Percentiles rank a stretch among this genome's conserved stretches.
phyloP scores from a whole-genome alignment of 2,329 filamentous ascomycete genomes.

The Cladosporium oxysporum region DNA sequence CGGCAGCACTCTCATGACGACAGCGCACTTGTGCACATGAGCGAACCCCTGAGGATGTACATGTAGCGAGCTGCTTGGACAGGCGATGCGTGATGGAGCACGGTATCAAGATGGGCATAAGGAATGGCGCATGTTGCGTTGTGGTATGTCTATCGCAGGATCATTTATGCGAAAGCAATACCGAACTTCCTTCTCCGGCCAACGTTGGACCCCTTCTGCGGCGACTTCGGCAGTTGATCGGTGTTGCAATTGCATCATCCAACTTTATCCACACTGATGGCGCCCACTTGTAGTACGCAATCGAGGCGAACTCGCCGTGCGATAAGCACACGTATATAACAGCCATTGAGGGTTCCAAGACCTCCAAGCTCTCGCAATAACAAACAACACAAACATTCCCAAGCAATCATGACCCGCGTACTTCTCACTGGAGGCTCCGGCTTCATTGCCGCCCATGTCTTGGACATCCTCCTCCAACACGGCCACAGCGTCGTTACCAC shows the following conservation, averaged over 20 bases:
- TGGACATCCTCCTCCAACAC: conserved; percentile 57
- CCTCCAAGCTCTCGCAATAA: not conserved
- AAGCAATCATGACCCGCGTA: conserved; percentile 33
- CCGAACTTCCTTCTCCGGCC: not conserved
- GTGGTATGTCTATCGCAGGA: conserved; percentile 1
- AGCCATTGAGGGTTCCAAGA: not conserved
- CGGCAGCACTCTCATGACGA: not conserved
- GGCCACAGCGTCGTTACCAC: conserved; percentile 65
- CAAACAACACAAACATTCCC: not conserved
- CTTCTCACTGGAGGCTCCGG: conserved; percentile 56
- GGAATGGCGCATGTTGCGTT: conserved; percentile 8
- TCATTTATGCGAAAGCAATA: conserved; percentile 7
- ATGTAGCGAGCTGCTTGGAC: not conserved
- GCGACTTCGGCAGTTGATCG: conserved; percentile 4
- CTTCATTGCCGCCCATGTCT: conserved; percentile 67
- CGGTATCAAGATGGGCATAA: conserved; percentile 12
- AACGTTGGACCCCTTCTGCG: not conserved
- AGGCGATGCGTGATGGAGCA: not conserved
- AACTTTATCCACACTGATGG: conserved; percentile 12
- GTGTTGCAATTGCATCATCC: conserved; percentile 10
- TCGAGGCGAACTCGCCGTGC: not conserved
- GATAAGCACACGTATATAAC: conserved; percentile 4
- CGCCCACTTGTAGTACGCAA: not conserved
- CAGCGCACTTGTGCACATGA: not conserved
- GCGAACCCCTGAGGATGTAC: not conserved